Base-by-base conservation (phyloP, 805 yeast genomes). In the Schwanniomyces yamadae region DNA sequence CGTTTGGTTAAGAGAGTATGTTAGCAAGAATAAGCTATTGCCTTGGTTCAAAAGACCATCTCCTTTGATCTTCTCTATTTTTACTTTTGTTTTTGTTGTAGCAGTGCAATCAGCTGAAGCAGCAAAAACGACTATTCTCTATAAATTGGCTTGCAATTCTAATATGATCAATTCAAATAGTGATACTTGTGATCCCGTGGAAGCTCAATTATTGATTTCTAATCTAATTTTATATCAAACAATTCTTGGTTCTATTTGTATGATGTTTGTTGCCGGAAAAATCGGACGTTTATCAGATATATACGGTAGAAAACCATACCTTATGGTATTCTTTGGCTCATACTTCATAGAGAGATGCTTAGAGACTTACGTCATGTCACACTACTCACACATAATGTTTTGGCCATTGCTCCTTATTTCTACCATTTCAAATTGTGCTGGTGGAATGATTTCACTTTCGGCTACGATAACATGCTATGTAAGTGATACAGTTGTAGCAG, bases 401-500 rank as follows among this genome's bases (percentile, higher is more conserved):
- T 40, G 43, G 9, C 41, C 52, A 19, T 66, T 78, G 43, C 56
- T 83, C 1, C 22, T 69, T 0, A 61, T 75, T 3, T 69, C 69
- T 10, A 39, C 72, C 1, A 23, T 82, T 1, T 71, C 69, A 19
- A 68, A 78, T 16, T 34, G 73, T 3, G 74, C 81, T n/a, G 96
- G 96, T 16, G 83, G 88, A 0, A 33, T 72, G 6, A 57, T 77
- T 41, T 69, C 80, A 4, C 49, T 82, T 23, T 48, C 82, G 34
- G 76, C 82, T 9, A 60, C 83, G 19, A 63, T 78, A 9, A 80
- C 80, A 51, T 77, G 90, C 40, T 88, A 86, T 52, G 70, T 84
- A 12, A 68, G 87, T 3, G 96, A 88, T 60, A 77, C 85, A 26
- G 80, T 80, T 5, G 82, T 79, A 16, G 73, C 85, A 1, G 69